Conservation (phyloP, 441 rosid species). For the Iberis amara region DNA sequence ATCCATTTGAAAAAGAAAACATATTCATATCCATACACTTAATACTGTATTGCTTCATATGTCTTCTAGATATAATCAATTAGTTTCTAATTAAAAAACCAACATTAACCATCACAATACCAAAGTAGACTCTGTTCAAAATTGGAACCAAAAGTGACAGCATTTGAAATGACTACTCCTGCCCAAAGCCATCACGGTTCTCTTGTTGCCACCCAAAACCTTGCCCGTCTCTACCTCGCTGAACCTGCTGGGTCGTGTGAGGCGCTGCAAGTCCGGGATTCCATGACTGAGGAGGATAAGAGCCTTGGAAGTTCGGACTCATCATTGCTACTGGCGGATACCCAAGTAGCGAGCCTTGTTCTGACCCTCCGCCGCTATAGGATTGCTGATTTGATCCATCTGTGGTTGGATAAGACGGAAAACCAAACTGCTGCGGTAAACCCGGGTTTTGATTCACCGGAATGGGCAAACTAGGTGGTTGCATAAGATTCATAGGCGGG, state of each 20-base stretch:
- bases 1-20: no score
- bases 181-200: conserved; percentile 57
- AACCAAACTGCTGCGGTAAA: conserved; percentile 49
- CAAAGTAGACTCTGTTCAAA: no score
- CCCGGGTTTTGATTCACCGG: conserved; percentile 60
- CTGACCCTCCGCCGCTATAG: conserved; percentile 42
- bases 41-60: no score
- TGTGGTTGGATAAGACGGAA: conserved; percentile 49
- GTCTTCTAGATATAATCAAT: neutral
- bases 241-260: conserved; percentile 40
- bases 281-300: conserved; percentile 74
- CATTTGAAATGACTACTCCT: conserved; percentile 11
- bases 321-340: conserved; percentile 53
- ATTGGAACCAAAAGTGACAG: no score
- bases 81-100: conserved; percentile 20
- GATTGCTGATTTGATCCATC: conserved; percentile 65
- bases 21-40: neutral
- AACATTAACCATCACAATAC: neutral
- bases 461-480: conserved; percentile 52
- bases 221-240: conserved; percentile 53
- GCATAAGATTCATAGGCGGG: conserved; percentile 57
- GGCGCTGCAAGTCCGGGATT: conserved; percentile 44
- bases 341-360: conserved; percentile 70
- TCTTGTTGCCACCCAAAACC: conserved; percentile 76
- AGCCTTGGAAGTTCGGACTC: conserved; percentile 42